Base-by-base conservation (phyloP, 768 basidiomycete genomes). In the Sutorius australiensis region DNA sequence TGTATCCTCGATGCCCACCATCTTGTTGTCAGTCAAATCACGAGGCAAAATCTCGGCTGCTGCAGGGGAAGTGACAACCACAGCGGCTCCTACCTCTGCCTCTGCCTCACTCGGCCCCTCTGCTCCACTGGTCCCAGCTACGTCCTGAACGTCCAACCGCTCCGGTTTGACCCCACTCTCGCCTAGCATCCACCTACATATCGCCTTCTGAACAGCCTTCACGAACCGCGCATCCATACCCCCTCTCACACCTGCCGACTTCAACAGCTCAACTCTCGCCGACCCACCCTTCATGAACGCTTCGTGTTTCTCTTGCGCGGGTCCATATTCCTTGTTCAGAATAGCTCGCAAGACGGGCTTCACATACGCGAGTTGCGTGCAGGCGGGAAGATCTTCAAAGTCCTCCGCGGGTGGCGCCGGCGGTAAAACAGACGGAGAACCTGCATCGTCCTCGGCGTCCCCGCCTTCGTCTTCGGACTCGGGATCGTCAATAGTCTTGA, bases 341-440 rank as follows among this genome's bases (percentile, higher is more conserved):
- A 89, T 78, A 1, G 82, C 83, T 24, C 61, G 67, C 39, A 92
- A 69, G 13, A 89, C 73, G 2, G 81, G 81, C 55, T 84, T 88
- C 27, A 79, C 74, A 60, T 87, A 88, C 11, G 71, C 76, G 50
- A 92, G 80, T 57, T 91, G 87, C 36, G 79, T 68, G 17, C 72
- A 73, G 7, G 87, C 74, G 6, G 74, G 50, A 30, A 88, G 74
- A 19, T 73, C 66, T 37, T 57, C 63, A 57, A 87, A 88, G n/a
- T 68, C 67, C 0, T 63, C 60, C 2, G 83, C 79, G 13, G 76
- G 70, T 27, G 80, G 76, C 32, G 76, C 65, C 4, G 66, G 63
- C 12, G 61, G 65, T 16, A 63, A 60, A n/a, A 70, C 66, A 12
- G 57, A 56, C 13, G 42, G 27, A 3, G 45, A 38, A 39, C 45